Percentiles rank a stretch among this genome's conserved stretches.
Conservation (phyloP, 202 grass and related monocot species). For the Hordeum pubiflorum region DNA sequence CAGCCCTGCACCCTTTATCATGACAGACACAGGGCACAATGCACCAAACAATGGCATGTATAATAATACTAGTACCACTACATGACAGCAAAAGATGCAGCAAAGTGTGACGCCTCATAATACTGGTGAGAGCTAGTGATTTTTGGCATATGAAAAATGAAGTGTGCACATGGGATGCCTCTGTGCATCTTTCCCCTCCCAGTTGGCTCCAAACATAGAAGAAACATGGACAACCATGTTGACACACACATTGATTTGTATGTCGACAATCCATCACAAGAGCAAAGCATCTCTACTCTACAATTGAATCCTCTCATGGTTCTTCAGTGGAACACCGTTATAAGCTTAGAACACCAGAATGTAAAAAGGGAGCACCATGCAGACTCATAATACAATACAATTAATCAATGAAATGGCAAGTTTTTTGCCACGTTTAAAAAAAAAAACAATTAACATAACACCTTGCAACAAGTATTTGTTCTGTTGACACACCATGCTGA, state of each 20-base stretch:
- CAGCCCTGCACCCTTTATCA: conserved; percentile 51
- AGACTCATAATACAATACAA: conserved; percentile 17
- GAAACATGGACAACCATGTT: conserved; percentile 12
- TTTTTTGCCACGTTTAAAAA: no score
- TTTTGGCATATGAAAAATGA: conserved; percentile 31
- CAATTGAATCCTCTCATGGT: conserved; percentile 19
- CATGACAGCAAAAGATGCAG: conserved; percentile 44
- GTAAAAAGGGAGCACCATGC: background rate
- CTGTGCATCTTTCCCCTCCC: background rate
- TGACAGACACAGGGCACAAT: conserved; percentile 31
- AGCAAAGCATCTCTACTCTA: conserved; percentile 19
- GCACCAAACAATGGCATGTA: conserved; percentile 40
- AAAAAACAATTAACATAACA: conserved; percentile 31
- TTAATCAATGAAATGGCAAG: no score
- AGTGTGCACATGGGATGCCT: conserved; percentile 52
- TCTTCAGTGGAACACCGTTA: conserved; percentile 8
- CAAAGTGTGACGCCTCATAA: conserved; percentile 44
- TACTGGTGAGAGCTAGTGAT: conserved; percentile 26
- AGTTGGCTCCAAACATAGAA: conserved; percentile 13
- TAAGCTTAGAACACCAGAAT: background rate
- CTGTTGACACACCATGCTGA: conserved; percentile 30
- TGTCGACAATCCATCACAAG: conserved; percentile 21
- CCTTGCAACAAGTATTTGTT: conserved; percentile 32
- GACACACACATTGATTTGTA: background rate
- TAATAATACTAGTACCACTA: conserved; percentile 11